These are phyloP conservation scores for Cicer judaicum DNA, from an alignment of 306 rosid genomes.

Conservation along the genomic window DNA sequence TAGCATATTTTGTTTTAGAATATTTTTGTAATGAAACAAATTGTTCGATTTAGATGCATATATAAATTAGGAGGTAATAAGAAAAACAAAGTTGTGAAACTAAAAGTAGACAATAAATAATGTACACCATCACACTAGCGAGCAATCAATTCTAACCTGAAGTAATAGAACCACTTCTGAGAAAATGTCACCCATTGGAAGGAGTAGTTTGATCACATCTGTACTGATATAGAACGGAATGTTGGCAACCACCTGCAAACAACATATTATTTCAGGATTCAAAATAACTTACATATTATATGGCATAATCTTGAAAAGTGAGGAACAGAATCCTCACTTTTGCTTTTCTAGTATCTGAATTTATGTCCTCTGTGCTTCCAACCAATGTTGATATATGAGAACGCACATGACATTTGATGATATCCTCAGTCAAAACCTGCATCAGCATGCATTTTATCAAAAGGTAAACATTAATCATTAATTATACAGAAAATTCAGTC, in stretches of 20 bases:
- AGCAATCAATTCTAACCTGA: slow-evolving; percentile 60
- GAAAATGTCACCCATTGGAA: slow-evolving; percentile 94
- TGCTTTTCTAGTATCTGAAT: slow-evolving; percentile 59
- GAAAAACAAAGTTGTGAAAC: background rate
- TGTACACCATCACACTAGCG: slow-evolving; percentile 3
- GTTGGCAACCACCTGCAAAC: slow-evolving; percentile 81
- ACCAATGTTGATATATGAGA: slow-evolving; percentile 64
- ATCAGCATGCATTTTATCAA: slow-evolving; percentile 57
- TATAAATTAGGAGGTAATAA: background rate
- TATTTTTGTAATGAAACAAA: too few species aligned
- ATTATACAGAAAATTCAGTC: slow-evolving; percentile 13
- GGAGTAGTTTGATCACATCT: slow-evolving; percentile 79
- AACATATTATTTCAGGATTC: slow-evolving; percentile 39
- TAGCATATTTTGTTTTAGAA: too few species aligned
- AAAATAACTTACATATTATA: slow-evolving; percentile 12
- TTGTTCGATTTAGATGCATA: too few species aligned
- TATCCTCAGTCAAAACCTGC: slow-evolving; percentile 82
- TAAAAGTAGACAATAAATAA: background rate
- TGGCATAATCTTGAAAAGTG: slow-evolving; percentile 27
- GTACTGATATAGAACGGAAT: slow-evolving; percentile 88
- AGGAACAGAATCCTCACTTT: slow-evolving; percentile 63
- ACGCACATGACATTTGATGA: slow-evolving; percentile 75
- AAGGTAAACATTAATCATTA: slow-evolving; percentile 14
- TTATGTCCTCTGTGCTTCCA: slow-evolving; percentile 44
- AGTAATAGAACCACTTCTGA: slow-evolving; percentile 84